These are phyloP conservation scores for Blastobotrys terrestris DNA, from an alignment of 805 yeast species.

Conservation along the genomic window DNA sequence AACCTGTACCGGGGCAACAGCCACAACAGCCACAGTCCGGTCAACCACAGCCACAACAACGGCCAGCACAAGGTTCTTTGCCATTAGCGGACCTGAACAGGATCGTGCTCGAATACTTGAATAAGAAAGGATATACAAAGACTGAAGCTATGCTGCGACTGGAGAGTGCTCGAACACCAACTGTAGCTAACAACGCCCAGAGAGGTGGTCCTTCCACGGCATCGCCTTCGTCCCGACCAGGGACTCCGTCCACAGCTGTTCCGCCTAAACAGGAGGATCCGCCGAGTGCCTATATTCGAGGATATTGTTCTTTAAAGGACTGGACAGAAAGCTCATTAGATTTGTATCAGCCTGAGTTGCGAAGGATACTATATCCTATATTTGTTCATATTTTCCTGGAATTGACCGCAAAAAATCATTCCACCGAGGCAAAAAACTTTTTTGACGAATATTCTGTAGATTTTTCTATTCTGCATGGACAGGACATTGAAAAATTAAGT, in stretches of 20 bases:
- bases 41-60: conserved; percentile 15
- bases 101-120: conserved; percentile 86
- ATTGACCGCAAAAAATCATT: conserved; percentile 57
- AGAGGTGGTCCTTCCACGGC: conserved; percentile 21
- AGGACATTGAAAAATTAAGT: conserved; percentile 64
- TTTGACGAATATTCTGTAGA: conserved; percentile 69
- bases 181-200: conserved; percentile 15
- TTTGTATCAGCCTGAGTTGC: conserved; percentile 79
- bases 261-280: conserved; percentile 31
- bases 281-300: conserved; percentile 70
- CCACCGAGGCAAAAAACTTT: conserved; percentile 58
- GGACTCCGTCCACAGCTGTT: conserved; percentile 5
- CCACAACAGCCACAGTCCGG: conserved; percentile 5
- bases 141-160: conserved; percentile 92
- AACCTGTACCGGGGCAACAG: conserved; percentile 5
- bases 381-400: conserved; percentile 85
- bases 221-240: conserved; percentile 9
- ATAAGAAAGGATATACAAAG: conserved; percentile 87
- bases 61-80: conserved; percentile 11
- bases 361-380: conserved; percentile 82
- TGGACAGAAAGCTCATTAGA: conserved; percentile 93
- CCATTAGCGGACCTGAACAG: conserved; percentile 83
- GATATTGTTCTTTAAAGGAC: conserved; percentile 69
- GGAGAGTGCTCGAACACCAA: conserved; percentile 43
- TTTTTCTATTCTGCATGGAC: conserved; percentile 68